These are phyloP conservation scores for Sisymbrium altissimum DNA, from an alignment of 345 rosid species.

Conservation along the genomic window DNA sequence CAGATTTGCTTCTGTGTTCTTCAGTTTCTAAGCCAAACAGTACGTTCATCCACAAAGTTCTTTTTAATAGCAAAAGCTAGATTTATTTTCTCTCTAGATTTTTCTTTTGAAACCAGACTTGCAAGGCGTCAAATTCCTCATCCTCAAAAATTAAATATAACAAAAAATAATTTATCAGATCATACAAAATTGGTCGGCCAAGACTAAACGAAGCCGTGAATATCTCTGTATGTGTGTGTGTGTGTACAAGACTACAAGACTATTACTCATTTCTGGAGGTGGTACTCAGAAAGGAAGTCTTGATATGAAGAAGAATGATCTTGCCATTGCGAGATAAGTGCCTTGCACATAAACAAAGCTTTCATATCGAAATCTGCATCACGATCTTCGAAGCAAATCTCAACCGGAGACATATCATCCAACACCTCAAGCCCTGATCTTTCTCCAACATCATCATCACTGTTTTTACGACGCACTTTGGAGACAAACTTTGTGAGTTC, in stretches of 20 bases:
- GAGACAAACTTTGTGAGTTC: slow-evolving; percentile 38
- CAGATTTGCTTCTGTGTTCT: no score
- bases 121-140: not conserved
- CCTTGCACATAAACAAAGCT: slow-evolving; percentile 36
- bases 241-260: not conserved
- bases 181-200: not conserved
- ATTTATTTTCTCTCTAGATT: no score
- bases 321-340: slow-evolving; percentile 42
- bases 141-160: not conserved
- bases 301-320: slow-evolving; percentile 39
- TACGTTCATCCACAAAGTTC: no score
- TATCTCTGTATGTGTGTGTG: no score
- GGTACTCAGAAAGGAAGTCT: slow-evolving; percentile 32
- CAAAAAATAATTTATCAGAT: not conserved
- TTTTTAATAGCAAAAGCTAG: no score
- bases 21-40: no score
- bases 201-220: not conserved
- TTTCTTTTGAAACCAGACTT: not conserved
- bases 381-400: slow-evolving; percentile 40
- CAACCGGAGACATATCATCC: slow-evolving; percentile 54
- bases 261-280: not conserved
- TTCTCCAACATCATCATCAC: not conserved
- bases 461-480: slow-evolving; percentile 36
- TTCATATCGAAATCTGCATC: slow-evolving; percentile 25
- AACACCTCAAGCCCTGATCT: slow-evolving; percentile 37